Evolutionary conservation across 2,329 filamentous ascomycete genomes (phyloP).

Genomic region (Aciculosporium take): DNA sequence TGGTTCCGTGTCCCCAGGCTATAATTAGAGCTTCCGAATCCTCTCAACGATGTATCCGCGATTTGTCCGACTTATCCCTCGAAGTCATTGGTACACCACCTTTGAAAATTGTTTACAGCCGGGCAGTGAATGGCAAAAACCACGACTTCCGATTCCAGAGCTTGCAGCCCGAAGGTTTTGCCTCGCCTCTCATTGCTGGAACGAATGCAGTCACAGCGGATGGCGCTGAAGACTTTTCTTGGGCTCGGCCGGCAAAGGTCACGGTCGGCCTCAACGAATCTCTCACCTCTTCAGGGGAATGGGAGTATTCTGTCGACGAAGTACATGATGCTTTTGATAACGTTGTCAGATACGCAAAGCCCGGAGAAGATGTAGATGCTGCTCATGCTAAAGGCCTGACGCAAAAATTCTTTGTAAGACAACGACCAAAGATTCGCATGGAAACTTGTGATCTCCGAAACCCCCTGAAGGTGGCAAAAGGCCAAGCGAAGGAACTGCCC

Average conservation of each 20-base stretch:
- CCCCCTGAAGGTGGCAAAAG: slow-evolving; percentile 72
- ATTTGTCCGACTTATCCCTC: slow-evolving; percentile 72
- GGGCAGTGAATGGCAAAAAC: slow-evolving; percentile 70
- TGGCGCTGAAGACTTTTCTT: slow-evolving; percentile 54
- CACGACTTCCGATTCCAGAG: slow-evolving; percentile 84
- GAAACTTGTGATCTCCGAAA: slow-evolving; percentile 63
- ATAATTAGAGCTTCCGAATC: slow-evolving; percentile 50
- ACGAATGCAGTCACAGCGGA: slow-evolving; percentile 46
- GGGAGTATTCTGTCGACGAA: slow-evolving; percentile 84
- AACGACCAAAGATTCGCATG: slow-evolving; percentile 63
- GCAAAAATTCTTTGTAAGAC: slow-evolving; percentile 72
- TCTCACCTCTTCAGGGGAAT: slow-evolving; percentile 61
- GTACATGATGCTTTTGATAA: slow-evolving; percentile 88
- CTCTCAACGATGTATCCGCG: slow-evolving; percentile 63
- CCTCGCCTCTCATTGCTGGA: slow-evolving; percentile 58
- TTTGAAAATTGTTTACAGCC: slow-evolving; percentile 82
- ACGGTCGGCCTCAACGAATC: slow-evolving; percentile 82
- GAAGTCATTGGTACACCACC: slow-evolving; percentile 82
- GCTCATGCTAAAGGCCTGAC: slow-evolving; percentile 48
- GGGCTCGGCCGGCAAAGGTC: slow-evolving; percentile 65
- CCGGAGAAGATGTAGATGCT: slow-evolving; percentile 55
- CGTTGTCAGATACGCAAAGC: slow-evolving; percentile 55
- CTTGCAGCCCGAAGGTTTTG: slow-evolving; percentile 75
- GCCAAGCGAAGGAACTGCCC: slow-evolving; percentile 52
- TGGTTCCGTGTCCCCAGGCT: slow-evolving; percentile 75